These are phyloP conservation scores for Microsporum canis DNA, from an alignment of 2,329 filamentous ascomycete genomes.

Conservation along the genomic window DNA sequence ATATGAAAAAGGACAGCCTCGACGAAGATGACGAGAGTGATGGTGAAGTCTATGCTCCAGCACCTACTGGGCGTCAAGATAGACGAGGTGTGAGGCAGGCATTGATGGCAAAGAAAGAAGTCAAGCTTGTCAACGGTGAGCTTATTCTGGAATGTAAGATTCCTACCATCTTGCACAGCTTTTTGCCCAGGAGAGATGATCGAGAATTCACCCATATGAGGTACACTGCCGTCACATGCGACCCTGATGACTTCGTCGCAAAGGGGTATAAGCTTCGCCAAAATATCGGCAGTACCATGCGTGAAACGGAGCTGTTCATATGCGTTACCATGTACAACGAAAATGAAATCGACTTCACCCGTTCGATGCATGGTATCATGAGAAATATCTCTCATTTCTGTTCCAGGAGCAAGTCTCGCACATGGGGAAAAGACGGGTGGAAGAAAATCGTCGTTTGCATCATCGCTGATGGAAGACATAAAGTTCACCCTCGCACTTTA, in stretches of 20 bases:
- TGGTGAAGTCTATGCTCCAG: conserved; percentile 61
- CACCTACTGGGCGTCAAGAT: conserved; percentile 75
- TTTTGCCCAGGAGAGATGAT: conserved; percentile 83
- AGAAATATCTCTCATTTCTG: conserved; percentile 97
- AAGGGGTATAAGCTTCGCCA: conserved; percentile 88
- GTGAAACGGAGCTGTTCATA: conserved; percentile 92
- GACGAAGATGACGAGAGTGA: conserved; percentile 45
- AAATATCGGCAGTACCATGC: conserved; percentile 67
- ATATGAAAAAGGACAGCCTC: conserved; percentile 32
- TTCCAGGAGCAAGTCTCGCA: conserved; percentile 78
- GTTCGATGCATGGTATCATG: conserved; percentile 98
- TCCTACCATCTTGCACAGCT: conserved; percentile 94
- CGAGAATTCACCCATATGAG: conserved; percentile 98
- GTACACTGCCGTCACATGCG: conserved; percentile 96
- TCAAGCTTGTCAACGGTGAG: conserved; percentile 92
- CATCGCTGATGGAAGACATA: conserved; percentile 85
- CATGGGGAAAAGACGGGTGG: conserved; percentile 95
- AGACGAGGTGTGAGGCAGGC: conserved; percentile 75
- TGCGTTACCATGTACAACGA: conserved; percentile 99
- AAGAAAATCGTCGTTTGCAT: conserved; percentile 98
- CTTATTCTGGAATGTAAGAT: conserved; percentile 98
- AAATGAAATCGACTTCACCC: conserved; percentile 88
- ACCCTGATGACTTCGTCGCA: conserved; percentile 83
- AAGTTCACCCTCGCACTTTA: conserved; percentile 83
- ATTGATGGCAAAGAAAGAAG: conserved; percentile 86